Conservation (phyloP, 768 basidiomycete genomes). For the Suillus americanus region DNA sequence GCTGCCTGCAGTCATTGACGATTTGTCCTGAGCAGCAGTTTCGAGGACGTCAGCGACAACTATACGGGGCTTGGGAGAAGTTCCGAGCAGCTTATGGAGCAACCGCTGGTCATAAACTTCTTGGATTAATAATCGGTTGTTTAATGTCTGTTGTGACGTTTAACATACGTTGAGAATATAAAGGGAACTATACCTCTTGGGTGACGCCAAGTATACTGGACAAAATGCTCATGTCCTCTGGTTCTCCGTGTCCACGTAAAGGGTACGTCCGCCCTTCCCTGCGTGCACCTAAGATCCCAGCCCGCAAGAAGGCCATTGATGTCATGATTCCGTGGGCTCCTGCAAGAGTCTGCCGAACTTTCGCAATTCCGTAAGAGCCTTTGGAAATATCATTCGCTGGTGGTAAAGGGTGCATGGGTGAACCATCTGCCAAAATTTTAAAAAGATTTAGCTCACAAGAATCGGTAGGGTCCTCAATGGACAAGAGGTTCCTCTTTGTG, state of each 20-base stretch:
- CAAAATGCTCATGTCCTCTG: constrained; percentile 76
- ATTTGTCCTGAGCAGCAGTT: constrained; percentile 7
- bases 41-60: constrained; percentile 21
- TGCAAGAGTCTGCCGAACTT: constrained; percentile 79
- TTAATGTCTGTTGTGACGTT: constrained; percentile 54
- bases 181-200: constrained; percentile 56
- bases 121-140: constrained; percentile 66
- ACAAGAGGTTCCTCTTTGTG: constrained; percentile 57
- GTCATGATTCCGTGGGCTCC: constrained; percentile 81
- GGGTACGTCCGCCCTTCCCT: constrained; percentile 48
- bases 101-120: constrained; percentile 62
- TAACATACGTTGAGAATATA: constrained; percentile 3
- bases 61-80: constrained; percentile 25
- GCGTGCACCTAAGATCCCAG: constrained; percentile 59
- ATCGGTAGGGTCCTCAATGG: constrained; percentile 94
- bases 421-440: not conserved
- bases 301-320: constrained; percentile 66
- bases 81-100: constrained; percentile 60
- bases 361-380: constrained; percentile 81
- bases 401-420: constrained; percentile 4
- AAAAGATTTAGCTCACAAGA: constrained; percentile 53
- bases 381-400: constrained; percentile 91
- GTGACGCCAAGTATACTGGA: constrained; percentile 80
- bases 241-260: constrained; percentile 43
- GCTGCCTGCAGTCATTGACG: constrained; percentile 3